Evolutionary conservation across 176 grass and related monocot genomes (phyloP).

Genomic region (Aegilops bicornis): DNA sequence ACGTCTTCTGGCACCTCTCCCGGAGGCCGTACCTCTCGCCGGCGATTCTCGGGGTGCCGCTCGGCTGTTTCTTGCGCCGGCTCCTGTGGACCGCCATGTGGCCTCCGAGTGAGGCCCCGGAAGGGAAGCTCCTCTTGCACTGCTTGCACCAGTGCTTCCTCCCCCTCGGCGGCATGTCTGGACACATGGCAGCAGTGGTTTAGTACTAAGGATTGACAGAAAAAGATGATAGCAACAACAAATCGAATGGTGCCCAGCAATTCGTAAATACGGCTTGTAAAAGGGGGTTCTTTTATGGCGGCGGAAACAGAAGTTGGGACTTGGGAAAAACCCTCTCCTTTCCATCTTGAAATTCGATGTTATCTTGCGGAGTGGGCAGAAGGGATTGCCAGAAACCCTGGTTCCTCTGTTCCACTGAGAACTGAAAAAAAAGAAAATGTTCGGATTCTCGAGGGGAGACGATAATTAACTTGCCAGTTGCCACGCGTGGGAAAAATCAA

Average conservation of each 20-base stretch:
- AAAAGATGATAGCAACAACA: not conserved
- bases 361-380: not conserved
- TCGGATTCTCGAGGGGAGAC: not conserved
- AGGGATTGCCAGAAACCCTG: not conserved
- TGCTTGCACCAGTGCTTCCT: conserved; percentile 40
- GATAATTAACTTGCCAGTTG: not conserved
- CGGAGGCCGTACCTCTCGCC: conserved; percentile 15
- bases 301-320: not conserved
- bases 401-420: not conserved
- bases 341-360: not conserved
- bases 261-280: not conserved
- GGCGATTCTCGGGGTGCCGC: not conserved
- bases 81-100: conserved; percentile 35
- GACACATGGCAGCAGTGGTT: not conserved
- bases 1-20: not conserved
- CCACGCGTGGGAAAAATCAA: conserved; percentile 14
- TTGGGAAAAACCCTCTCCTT: not conserved
- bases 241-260: not conserved
- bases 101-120: conserved; percentile 28
- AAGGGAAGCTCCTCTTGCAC: conserved; percentile 49
- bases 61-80: conserved; percentile 12
- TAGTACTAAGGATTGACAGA: not conserved
- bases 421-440: not conserved
- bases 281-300: not conserved
- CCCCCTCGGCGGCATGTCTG: conserved; percentile 31